Base-by-base conservation (phyloP, 1,284 basidiomycete species). In the Lentinula novae-zelandiae region DNA sequence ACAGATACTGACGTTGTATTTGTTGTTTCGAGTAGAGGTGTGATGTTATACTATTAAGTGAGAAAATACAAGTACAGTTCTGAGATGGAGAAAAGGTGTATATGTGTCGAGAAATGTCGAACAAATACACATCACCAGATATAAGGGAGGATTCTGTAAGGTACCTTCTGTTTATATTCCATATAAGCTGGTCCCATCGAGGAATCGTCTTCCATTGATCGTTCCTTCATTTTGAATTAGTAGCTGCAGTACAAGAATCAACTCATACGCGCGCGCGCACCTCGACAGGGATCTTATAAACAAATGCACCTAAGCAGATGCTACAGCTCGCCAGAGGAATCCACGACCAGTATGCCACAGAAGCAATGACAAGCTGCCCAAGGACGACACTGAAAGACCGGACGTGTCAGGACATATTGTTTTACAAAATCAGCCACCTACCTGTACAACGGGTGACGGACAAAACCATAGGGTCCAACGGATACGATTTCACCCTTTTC, bases 101-200 rank as follows among this genome's bases (percentile, higher is more conserved):
- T 2, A 38, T 13, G 15, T 42, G 17, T 36, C 5, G 2, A 15
- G 13, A n/a, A 38, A n/a, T 34, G n/a, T 53, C 7, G 5, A 49
- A 20, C 31, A 34, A n/a, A 4, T 13, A 12, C n/a, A 52, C 50
- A 20, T 63, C 69, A 76, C 71, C 75, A 76, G 57, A 76, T 42
- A 17, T 67, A 64, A 17, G 75, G 76, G 56, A 77, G 71, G 46
- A 76, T 9, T 57, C 65, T 75, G 8, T 67, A 65, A 1, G 67
- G 67, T 1, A 71, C 69, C 52, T 61, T 68, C 60, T 70, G 66
- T 68, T 75, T 75, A 58, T 77, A 76, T 42, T 69, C 67, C 20
- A 53, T 51, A 57, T 77, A 77, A 17, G 70, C 72, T 33, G 53
- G 54, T 46, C 70, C 71, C 40, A 66, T 66, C 17, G 64, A 63